These are phyloP conservation scores for Heritiera littoralis DNA, from an alignment of 345 rosid species.

Conservation along the genomic window DNA sequence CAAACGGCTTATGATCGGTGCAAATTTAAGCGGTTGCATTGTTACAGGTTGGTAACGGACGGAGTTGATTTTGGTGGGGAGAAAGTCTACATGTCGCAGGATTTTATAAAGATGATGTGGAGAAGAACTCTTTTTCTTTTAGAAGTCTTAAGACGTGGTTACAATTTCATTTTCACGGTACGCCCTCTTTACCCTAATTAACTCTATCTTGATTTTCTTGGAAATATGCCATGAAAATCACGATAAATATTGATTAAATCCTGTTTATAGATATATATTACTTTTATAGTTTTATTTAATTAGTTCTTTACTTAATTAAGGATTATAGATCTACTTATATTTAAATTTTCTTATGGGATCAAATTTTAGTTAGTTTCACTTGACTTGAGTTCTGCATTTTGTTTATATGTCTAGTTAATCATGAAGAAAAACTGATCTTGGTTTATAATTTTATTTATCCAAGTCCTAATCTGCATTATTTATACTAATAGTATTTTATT, in stretches of 20 bases:
- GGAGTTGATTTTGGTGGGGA: conserved; percentile 53
- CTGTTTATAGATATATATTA: too few species aligned
- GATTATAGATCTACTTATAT: too few species aligned
- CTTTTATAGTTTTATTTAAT: too few species aligned
- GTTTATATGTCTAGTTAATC: too few species aligned
- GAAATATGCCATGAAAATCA: neutral
- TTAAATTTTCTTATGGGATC: too few species aligned
- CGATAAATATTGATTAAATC: neutral
- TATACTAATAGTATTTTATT: too few species aligned
- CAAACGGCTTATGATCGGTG: conserved; percentile 67
- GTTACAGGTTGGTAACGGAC: conserved; percentile 58
- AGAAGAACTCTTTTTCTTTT: conserved; percentile 59
- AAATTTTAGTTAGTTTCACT: too few species aligned
- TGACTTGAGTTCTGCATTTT: too few species aligned
- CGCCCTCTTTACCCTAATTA: neutral
- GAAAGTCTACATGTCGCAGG: conserved; percentile 66
- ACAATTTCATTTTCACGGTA: conserved; percentile 76
- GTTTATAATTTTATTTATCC: too few species aligned
- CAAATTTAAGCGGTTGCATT: conserved; percentile 58
- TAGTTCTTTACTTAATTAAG: too few species aligned
- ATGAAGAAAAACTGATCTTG: too few species aligned
- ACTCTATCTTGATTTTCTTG: neutral
- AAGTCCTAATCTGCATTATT: too few species aligned
- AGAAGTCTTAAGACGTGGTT: conserved; percentile 65
- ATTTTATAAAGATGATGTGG: conserved; percentile 89